Evolutionary conservation across 169 alveolate genomes (phyloP), one percentile per base, ranked within the genome.

Genomic region (Eimeria tenella): DNA sequence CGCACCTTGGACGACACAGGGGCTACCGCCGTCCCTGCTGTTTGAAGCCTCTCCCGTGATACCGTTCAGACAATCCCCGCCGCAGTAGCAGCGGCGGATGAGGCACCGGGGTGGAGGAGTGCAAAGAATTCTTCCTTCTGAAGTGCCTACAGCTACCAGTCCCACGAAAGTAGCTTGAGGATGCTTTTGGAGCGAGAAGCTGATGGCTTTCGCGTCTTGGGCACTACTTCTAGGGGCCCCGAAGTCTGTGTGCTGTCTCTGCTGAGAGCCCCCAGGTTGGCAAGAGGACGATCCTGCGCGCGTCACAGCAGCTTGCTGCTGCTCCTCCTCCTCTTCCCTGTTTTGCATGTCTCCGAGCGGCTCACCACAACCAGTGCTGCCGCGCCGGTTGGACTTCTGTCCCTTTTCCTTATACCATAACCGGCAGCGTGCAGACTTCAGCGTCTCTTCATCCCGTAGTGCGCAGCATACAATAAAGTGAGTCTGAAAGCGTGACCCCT

Each of bases 51-150:
- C 21, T 21, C 73, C 73, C 65, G 23, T 31, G 31, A 81, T 42
- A 3, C 2, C 58, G 11, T 42, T 55, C 74, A 81, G 65, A 56
- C 89, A 81, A 55, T 31, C 21, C 56, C 74, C 74, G 58, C 89
- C 42, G 23, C 89, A 81, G 74, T 56, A 81, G 56, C 89, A 81
- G 73, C 89, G 89, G 25, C 89, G 89, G 10, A 81, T 21, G 4
- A 81, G 89, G 21, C 89, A 81, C 58, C 70, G 70, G 56, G 89
- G 89, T 6, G 89, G 89, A 13, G 89, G 70, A 4, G 89, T 81
- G 74, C 89, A 81, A 23, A 81, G 89, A 21, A 81, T 10, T 5
- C 89, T 53, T 13, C 89, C 89, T 5, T 53, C 73, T 17, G 89
- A 56, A 8, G 89, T 81, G 31, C 89, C 89, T 0, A 81, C 73